phyloP scores from a whole-genome alignment of 73 alveolate genomes.

The Symbiodinium pilosum region DNA sequence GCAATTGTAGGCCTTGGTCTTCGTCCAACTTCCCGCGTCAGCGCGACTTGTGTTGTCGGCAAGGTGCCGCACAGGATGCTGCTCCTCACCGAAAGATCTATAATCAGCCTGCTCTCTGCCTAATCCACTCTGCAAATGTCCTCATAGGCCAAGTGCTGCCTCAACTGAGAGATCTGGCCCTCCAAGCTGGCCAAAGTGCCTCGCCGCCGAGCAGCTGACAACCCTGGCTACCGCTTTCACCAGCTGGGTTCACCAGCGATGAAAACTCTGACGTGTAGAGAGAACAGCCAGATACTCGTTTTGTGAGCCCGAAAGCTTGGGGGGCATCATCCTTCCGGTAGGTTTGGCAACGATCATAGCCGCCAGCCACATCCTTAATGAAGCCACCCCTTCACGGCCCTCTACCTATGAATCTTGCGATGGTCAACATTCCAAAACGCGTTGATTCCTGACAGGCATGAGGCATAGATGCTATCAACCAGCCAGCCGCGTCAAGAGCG shows the following conservation, averaged over 20 bases:
- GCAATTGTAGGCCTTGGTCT: too few relatives aligned
- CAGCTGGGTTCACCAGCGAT: not conserved
- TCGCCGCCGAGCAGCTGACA: not conserved
- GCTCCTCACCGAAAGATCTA: too few relatives aligned
- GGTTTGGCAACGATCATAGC: too few relatives aligned
- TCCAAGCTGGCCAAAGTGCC: slow-evolving; percentile 76
- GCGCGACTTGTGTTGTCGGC: not conserved
- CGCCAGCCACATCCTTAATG: too few relatives aligned
- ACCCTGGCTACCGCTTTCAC: not conserved
- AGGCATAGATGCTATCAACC: not conserved
- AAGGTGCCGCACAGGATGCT: not conserved
- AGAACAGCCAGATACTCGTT: not conserved
- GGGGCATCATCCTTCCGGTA: not conserved
- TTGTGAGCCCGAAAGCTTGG: not conserved
- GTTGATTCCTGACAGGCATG: not conserved
- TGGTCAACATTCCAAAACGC: not conserved
- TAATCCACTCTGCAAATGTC: not conserved
- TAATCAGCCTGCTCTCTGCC: too few relatives aligned
- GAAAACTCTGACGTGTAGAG: too few relatives aligned
- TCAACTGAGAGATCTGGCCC: slow-evolving; percentile 67
- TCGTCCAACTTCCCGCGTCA: not conserved
- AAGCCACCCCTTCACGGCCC: too few relatives aligned
- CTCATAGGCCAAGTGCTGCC: slow-evolving; percentile 48
- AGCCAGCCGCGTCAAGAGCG: too few relatives aligned
- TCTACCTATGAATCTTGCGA: too few relatives aligned